phyloP scores from a whole-genome alignment of 1,139 yeast genomes.

The Groenewaldozyma sp. region DNA sequence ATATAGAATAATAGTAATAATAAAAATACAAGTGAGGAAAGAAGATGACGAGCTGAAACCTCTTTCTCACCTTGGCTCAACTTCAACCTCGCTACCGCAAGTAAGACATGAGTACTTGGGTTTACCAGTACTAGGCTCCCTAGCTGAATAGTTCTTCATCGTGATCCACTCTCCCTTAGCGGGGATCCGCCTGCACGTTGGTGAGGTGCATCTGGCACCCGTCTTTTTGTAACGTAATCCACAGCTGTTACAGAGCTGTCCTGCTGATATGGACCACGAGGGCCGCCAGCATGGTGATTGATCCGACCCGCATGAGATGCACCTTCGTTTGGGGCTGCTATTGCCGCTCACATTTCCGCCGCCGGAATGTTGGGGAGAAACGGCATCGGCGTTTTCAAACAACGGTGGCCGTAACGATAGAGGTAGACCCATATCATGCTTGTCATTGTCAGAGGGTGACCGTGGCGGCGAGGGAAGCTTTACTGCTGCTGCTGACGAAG shows the following conservation, averaged over 20 bases:
- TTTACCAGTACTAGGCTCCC: conserved; percentile 34
- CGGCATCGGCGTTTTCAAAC: background rate
- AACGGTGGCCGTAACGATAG: too few species aligned
- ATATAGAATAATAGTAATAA: conserved; percentile 1
- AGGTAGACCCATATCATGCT: too few species aligned
- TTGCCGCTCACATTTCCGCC: too few species aligned
- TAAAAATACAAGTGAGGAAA: background rate
- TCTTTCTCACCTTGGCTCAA: conserved; percentile 16
- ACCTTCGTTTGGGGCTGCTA: conserved; percentile 29
- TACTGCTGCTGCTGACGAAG: too few species aligned
- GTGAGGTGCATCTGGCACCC: conserved; percentile 76
- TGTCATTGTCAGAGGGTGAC: conserved; percentile 10
- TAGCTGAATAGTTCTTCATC: conserved; percentile 65
- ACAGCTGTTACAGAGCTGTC: conserved; percentile 93
- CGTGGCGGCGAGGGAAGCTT: conserved; percentile 17
- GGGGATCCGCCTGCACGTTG: conserved; percentile 75
- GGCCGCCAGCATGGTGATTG: conserved; percentile 99
- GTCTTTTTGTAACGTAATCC: conserved; percentile 93
- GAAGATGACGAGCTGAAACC: background rate
- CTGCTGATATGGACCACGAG: conserved; percentile 80
- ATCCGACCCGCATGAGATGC: conserved; percentile 85
- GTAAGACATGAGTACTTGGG: conserved; percentile 49
- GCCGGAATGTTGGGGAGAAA: conserved; percentile 4
- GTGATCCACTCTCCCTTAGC: conserved; percentile 93
- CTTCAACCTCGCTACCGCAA: conserved; percentile 54